Evolutionary conservation across 495 filamentous ascomycete genomes (phyloP), one percentile per base, ranked within the genome.

Genomic region (Penicillium paxilli): DNA sequence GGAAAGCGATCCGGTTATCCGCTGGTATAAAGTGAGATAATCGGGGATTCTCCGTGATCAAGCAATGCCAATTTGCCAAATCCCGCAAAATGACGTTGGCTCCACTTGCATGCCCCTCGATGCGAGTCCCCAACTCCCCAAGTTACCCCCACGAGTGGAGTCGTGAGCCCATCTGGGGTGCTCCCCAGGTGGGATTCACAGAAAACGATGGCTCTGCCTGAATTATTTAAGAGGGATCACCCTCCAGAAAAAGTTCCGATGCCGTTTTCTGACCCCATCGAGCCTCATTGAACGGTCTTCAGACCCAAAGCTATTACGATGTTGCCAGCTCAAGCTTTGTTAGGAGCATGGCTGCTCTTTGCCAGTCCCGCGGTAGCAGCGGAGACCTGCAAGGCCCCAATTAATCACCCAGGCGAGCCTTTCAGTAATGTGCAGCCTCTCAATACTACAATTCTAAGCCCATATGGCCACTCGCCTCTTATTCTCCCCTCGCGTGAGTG

Each of bases 381-480:
- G 17, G 16, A 38, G 16, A 38, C 35, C n/a, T 38, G 35, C 35
- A 16, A 38, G 35, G 16, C 35, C 4, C 35, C 35, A 38, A 38
- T 38, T 38, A 38, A 38, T 38, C 35, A 38, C 16, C 35, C 35
- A 6, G 35, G 35, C 21, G 40, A 42, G 7, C 24, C 49, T 20
- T 68, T 65, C 45, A 59, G 55, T 41, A 59, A 65, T 57, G 59
- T 68, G 2, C 65, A 65, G 47, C 59, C 65, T 0, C 20, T 46
- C 9, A 65, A 68, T 47, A 65, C 65, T 17, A 65, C 62, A 16
- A 65, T 67, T 12, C 24, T 62, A 7, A 56, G 51, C 5, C 7
- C 58, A 16, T 64, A 67, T 41, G 64, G 64, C 14, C 56, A 60
- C 46, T 64, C 58, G 1, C 62, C 64, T 1, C 49, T 58, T 4